Percentiles rank a stretch among this genome's conserved stretches.
These are phyloP conservation scores for Suillus variegatus DNA, from an alignment of 768 basidiomycete species.

Conservation along the genomic window DNA sequence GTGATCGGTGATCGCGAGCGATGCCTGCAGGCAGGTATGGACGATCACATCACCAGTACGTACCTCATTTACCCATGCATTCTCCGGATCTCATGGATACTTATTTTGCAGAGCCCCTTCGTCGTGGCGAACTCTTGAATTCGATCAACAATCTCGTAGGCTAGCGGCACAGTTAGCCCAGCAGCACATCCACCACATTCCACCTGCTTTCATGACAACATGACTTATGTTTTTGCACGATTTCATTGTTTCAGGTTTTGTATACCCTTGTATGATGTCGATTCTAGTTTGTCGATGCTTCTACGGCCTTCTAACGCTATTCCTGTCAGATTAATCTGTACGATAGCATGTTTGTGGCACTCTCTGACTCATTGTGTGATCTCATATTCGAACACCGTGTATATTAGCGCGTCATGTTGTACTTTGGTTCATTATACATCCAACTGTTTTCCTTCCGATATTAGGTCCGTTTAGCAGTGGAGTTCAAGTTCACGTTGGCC, in stretches of 20 bases:
- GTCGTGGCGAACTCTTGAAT: slow-evolving; percentile 77
- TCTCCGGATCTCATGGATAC: slow-evolving; percentile 5
- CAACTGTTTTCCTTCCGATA: not conserved
- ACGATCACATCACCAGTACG: slow-evolving; percentile 83
- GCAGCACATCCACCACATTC: slow-evolving; percentile 31
- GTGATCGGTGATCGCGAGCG: slow-evolving; percentile 89
- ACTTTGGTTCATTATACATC: not conserved
- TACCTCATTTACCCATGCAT: slow-evolving; percentile 8
- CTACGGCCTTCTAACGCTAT: not conserved
- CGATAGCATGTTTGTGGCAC: not conserved
- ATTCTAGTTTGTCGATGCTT: not conserved
- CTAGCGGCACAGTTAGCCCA: slow-evolving; percentile 44
- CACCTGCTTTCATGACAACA: slow-evolving; percentile 31
- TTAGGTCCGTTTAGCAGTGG: not conserved
- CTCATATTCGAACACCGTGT: not conserved
- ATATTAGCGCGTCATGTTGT: not conserved
- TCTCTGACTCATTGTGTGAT: not conserved
- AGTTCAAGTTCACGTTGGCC: not conserved
- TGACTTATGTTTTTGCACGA: slow-evolving; percentile 9
- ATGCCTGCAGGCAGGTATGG: slow-evolving; percentile 78
- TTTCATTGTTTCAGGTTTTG: not conserved
- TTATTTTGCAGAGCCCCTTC: slow-evolving; percentile 63
- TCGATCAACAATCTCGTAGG: slow-evolving; percentile 79
- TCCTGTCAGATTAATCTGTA: not conserved
- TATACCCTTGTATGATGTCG: not conserved